Evolutionary conservation across 1,139 yeast genomes (phyloP).

Genomic region (Pichia cactophila): DNA sequence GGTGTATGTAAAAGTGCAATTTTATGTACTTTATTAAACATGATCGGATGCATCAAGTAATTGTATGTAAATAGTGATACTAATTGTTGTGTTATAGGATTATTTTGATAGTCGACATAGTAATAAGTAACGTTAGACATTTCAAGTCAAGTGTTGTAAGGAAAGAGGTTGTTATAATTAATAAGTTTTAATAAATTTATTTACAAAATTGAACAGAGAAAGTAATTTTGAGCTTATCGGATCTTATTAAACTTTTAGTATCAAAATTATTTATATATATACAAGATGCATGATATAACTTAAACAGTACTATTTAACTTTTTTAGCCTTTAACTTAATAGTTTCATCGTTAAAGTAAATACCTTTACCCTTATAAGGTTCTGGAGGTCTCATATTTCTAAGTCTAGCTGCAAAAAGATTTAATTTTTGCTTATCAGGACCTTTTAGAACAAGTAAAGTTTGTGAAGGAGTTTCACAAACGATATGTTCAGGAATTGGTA

Average conservation of each 20-base stretch:
- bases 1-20: slow-evolving; percentile 5
- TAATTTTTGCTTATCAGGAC: slow-evolving; percentile 81
- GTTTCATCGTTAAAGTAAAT: slow-evolving; percentile 89
- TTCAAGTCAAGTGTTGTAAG: no score
- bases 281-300: neutral
- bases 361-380: slow-evolving; percentile 98
- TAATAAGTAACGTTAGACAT: slow-evolving; percentile 2
- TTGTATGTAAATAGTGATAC: slow-evolving; percentile 6
- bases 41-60: slow-evolving; percentile 7
- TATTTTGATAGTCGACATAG: slow-evolving; percentile 5
- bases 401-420: slow-evolving; percentile 83
- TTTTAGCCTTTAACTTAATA: slow-evolving; percentile 81
- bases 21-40: slow-evolving; percentile 7
- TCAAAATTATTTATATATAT: neutral
- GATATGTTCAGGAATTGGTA: slow-evolving; percentile 67
- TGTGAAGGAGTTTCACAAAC: slow-evolving; percentile 76
- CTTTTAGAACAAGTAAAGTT: slow-evolving; percentile 81
- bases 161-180: no score
- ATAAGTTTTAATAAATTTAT: no score
- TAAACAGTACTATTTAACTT: slow-evolving; percentile 56
- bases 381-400: slow-evolving; percentile 88
- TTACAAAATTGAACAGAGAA: no score
- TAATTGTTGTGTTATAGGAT: neutral
- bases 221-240: no score
- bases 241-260: neutral